phyloP scores from a whole-genome alignment of 2,329 filamentous ascomycete species.

The Hypoxylon sp. region DNA sequence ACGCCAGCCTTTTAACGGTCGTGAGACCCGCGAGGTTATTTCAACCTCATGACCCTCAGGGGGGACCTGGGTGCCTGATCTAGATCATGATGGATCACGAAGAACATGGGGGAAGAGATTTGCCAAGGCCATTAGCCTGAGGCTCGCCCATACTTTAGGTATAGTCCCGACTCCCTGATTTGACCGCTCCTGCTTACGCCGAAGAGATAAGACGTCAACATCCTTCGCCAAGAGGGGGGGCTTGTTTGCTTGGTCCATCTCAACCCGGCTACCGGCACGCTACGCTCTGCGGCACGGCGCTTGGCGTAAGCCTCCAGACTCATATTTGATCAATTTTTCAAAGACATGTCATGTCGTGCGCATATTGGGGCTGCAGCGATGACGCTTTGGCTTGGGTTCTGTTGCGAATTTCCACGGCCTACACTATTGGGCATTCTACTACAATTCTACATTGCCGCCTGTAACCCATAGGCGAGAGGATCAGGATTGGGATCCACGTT shows the following conservation, averaged over 20 bases:
- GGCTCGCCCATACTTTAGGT: constrained; percentile 9
- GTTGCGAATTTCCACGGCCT: neutral
- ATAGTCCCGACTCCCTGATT: constrained; percentile 32
- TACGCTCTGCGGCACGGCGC: constrained; percentile 1
- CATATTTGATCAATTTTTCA: constrained; percentile 12
- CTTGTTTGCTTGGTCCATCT: constrained; percentile 23
- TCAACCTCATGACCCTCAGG: constrained; percentile 4
- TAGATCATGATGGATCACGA: constrained; percentile 8
- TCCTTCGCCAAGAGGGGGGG: constrained; percentile 28
- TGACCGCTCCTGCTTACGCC: constrained; percentile 11
- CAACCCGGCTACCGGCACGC: constrained; percentile 36
- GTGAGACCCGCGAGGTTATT: constrained; percentile 24
- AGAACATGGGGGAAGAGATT: constrained; percentile 23
- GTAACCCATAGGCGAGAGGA: neutral
- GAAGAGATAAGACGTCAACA: constrained; percentile 26
- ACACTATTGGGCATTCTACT: no score
- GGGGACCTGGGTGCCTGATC: neutral
- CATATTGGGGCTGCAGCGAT: neutral
- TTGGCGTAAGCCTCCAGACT: constrained; percentile 2
- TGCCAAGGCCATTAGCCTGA: constrained; percentile 35
- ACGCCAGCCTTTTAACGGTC: neutral
- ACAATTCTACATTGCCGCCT: neutral
- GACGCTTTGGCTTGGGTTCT: neutral
- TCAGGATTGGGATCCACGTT: no score
- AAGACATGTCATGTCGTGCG: neutral